Evolutionary conservation across 768 basidiomycete genomes (phyloP), one percentile per base, ranked within the genome.

Genomic region (Dacryopinax spathularia): DNA sequence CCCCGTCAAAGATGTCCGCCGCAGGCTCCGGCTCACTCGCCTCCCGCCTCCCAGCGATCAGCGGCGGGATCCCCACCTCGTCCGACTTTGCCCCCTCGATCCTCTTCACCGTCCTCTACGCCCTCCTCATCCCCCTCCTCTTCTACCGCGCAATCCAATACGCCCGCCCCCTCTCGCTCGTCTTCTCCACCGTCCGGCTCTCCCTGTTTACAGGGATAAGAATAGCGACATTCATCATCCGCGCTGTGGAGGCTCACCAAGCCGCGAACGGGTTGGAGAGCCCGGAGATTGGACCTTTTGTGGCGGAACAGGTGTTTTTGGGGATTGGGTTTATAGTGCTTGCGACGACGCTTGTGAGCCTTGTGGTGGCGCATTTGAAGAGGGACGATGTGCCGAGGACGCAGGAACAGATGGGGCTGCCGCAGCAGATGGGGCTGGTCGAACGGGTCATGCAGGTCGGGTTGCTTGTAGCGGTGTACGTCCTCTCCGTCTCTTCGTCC

Each of bases 31-130:
- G 18, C 7, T 6, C 18, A 6, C 39, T 22, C 39, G 35, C 25
- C 43, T 15, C 43, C 10, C 7, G 22, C 13, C 13, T 79, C 64
- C 79, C 79, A n/a, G 73, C 77, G 1, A 78, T 77, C 12, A 71
- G 79, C 34, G 79, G 79, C 9, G 80, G 80, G 3, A 73, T 74
- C 18, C 66, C 73, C n/a, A 66, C 75, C n/a, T 66, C 71, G 15
- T 65, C 65, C 5, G 80, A 81, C 65, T 76, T 79, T 64, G 76
- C 69, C 7, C 77, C 79, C 56, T 79, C 79, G 0, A 72, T 80
- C 22, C 13, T 79, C 4, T 79, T 79, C 66, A 73, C 75, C 12
- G 66, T 73, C 2, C 68, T 79, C 16, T 79, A 79, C 68, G 75
- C 66, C 10, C 34, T 73, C 2, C 68, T 79, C 13, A 33, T 77